Percentiles rank a stretch among this genome's conserved stretches.
These are phyloP conservation scores for Lycium barbarum DNA, from an alignment of 257 asterid species.

Conservation along the genomic window DNA sequence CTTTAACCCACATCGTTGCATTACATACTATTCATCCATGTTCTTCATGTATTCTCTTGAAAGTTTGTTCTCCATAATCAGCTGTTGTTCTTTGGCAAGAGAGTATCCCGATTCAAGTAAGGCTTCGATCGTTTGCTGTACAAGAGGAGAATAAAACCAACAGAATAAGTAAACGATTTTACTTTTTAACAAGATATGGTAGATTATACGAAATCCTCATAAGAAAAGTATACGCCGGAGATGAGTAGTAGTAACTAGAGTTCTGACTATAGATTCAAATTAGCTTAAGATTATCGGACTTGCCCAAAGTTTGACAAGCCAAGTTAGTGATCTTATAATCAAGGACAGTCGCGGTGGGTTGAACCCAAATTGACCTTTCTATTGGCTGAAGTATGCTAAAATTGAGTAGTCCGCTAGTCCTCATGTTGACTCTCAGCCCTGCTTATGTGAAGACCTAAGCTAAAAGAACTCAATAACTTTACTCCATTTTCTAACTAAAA, in stretches of 20 bases:
- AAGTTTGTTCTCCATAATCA: constrained; percentile 74
- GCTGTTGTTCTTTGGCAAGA: constrained; percentile 79
- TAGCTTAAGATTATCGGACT: no score
- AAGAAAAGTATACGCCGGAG: background rate
- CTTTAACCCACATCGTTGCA: background rate
- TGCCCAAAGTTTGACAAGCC: no score
- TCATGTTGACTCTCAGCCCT: constrained; percentile 5
- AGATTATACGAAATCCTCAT: background rate
- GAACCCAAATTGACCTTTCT: background rate
- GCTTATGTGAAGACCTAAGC: constrained; percentile 21
- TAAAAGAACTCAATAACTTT: background rate
- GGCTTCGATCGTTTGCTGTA: constrained; percentile 85
- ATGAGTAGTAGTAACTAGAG: no score
- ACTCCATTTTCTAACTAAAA: background rate
- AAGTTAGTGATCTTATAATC: no score
- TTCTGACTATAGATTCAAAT: no score
- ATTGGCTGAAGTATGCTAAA: background rate
- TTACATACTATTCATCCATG: constrained; percentile 57
- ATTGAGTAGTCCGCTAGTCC: background rate
- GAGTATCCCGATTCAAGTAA: constrained; percentile 79
- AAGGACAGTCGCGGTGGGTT: no score
- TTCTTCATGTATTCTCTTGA: constrained; percentile 97
- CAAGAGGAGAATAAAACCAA: constrained; percentile 23
- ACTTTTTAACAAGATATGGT: background rate
- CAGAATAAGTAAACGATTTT: background rate